Percentiles rank a stretch among this genome's conserved stretches.
Conservation (phyloP, 2,329 filamentous ascomycete species). For the Colletotrichum trifolii region DNA sequence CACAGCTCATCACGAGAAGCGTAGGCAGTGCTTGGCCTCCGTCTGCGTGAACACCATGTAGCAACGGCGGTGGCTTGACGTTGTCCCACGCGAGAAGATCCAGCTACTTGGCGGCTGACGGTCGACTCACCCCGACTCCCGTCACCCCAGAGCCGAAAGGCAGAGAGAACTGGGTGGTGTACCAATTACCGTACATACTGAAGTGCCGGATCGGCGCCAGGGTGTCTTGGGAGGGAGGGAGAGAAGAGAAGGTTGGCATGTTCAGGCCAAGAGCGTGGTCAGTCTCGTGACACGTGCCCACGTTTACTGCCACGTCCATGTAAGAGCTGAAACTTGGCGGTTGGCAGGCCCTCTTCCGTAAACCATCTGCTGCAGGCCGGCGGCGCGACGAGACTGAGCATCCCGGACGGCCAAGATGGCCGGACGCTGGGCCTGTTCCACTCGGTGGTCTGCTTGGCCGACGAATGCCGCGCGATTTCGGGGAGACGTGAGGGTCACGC, state of each 20-base stretch:
- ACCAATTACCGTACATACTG: background rate
- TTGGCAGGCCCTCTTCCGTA: background rate
- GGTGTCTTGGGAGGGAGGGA: conserved; percentile 8
- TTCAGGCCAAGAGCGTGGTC: conserved; percentile 13
- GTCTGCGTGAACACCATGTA: background rate
- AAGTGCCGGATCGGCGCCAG: conserved; percentile 8
- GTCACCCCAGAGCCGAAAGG: too few species aligned
- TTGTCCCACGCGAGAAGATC: background rate
- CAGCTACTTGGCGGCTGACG: conserved; percentile 14
- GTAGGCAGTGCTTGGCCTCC: background rate
- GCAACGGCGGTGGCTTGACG: conserved; percentile 1
- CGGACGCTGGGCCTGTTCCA: background rate
- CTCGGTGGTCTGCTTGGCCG: conserved; percentile 2
- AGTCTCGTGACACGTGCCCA: background rate
- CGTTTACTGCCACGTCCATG: background rate
- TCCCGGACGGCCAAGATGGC: conserved; percentile 13
- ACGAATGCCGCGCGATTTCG: conserved; percentile 1
- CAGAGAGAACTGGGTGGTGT: background rate
- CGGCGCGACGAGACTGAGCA: background rate
- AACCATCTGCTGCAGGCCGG: conserved; percentile 8
- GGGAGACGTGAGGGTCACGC: background rate
- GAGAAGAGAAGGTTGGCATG: background rate
- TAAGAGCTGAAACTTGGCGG: too few species aligned
- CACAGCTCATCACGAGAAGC: background rate
- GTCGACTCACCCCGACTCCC: background rate